Base-by-base conservation (phyloP, 805 yeast species). In the Teunomyces funiuensis region DNA sequence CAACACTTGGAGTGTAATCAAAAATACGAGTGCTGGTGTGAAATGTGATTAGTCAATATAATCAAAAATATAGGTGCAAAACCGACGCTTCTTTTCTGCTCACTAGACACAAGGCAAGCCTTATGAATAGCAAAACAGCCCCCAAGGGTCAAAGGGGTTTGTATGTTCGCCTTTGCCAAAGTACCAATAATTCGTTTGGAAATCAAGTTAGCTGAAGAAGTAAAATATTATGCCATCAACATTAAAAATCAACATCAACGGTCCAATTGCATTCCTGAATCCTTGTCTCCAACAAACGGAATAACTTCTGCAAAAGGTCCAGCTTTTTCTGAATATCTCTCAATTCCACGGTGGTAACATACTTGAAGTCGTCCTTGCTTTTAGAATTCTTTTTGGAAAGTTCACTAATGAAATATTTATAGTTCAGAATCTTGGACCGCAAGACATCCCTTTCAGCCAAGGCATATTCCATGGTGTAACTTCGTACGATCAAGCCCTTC, bases 401-500 rank as follows among this genome's bases (percentile, higher is more conserved):
- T 14, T 28, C 9, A 11, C 10, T 6, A 15, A 6, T 11, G 15
- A 28, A 28, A 17, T 8, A 4, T 7, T 14, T n/a, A 28, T 28
- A 28, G 17, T 9, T 15, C 5, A 9, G 3, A 10, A 28, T 9
- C 31, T 28, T 28, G 13, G 11, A 10, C 7, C 18, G 13, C 11
- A 28, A 14, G 10, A 28, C 15, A 7, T 28, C 31, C 16, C 31
- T 28, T 28, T 28, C 31, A 9, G 31, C 31, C 31, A 28, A 28
- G 8, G 31, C 31, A 9, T 28, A 28, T 28, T 28, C 31, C 13
- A 28, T 28, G 9, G 31, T 9, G 9, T 13, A 28, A 10, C 10
- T 28, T 4, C 31, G 17, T 14, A 28, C 5, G 13, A 14, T 28
- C 31, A 28, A 28, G 6, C 31, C 31, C n/a, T n/a, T n/a, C n/a